Base-by-base conservation (phyloP, 2,329 filamentous ascomycete species). In the Periconia macrospinosa region DNA sequence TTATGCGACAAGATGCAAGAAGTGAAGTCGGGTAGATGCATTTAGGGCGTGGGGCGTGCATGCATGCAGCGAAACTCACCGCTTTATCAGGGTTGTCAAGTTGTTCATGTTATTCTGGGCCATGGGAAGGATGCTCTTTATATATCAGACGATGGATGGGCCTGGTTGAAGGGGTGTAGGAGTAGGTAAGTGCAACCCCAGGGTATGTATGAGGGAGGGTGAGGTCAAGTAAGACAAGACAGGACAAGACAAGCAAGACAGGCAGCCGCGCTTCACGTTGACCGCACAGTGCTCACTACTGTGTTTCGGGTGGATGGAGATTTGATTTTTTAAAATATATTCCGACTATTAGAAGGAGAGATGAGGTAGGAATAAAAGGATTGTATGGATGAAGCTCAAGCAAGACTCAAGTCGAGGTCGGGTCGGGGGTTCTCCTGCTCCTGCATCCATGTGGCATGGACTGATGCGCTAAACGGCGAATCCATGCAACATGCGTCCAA, bases 21-120 rank as follows among this genome's bases (percentile, higher is more conserved):
- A 47, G 47, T 50, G 56, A 47, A 48, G 48, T 35, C 49, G 40
- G 20, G 55, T 42, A 44, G 19, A n/a, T n/a, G 42, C 42, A 11
- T 30, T 47, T 41, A 30, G 41, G 41, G 18, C 20, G n/a, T 30
- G 13, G 41, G 27, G 18, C 20, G n/a, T 30, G 13, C 33, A 19
- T 20, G 17, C 35, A 46, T 50, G 45, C 43, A 41, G 45, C 15
- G 45, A 51, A n/a, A 78, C 85, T 67, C 84, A 97, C 94, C 94
- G 87, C 84, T 99, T 99, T 80, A 99, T 97, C 69, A 99, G 85
- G 50, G 94, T 99, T 35, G 92, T 95, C 59, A 99, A 80, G 74
- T 96, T 97, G 78, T 97, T 88, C 91, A 97, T 97, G 69, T 92
- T 90, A 77, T 84, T 90, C 58, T 86, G 79, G 62, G 88, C 85